Conservation (phyloP, 2,329 filamentous ascomycete species). For the Penicillium sp. region DNA sequence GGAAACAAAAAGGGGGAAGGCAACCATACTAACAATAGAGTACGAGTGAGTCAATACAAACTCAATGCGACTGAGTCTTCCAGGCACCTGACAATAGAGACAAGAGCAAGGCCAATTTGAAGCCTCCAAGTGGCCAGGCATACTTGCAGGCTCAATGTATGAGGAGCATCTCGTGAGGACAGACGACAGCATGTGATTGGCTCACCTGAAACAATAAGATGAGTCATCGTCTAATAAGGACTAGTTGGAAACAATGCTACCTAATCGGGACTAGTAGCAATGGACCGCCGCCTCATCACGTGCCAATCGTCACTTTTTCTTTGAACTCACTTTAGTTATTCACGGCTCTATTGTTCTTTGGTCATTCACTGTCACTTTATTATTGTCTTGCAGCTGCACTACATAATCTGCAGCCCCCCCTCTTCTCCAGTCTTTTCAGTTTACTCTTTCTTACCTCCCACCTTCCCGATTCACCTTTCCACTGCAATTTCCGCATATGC, state of each 20-base stretch:
- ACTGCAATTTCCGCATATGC: conserved; percentile 22
- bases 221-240: conserved; percentile 10
- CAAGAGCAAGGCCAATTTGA: conserved; percentile 1
- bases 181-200: conserved; percentile 34
- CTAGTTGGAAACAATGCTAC: not conserved
- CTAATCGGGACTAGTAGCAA: not conserved
- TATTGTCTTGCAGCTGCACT: conserved; percentile 11
- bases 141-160: conserved; percentile 21
- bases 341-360: conserved; percentile 10
- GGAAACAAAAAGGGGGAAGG: not conserved
- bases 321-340: conserved; percentile 10
- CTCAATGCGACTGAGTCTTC: conserved; percentile 1
- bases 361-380: conserved; percentile 6
- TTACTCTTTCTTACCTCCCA: not conserved
- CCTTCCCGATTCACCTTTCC: not conserved
- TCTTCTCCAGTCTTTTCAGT: not conserved
- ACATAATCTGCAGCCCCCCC: conserved; percentile 7
- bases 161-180: conserved; percentile 26
- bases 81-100: conserved; percentile 1
- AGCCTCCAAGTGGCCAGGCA: not conserved
- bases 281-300: conserved; percentile 14
- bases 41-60: conserved; percentile 12
- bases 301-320: conserved; percentile 35
- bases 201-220: not conserved
- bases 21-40: not conserved